A percentile compares a stretch with the other conserved stretches of the same genome.
Conservation (phyloP, 2,329 filamentous ascomycete genomes). For the Colletotrichum aenigma region DNA sequence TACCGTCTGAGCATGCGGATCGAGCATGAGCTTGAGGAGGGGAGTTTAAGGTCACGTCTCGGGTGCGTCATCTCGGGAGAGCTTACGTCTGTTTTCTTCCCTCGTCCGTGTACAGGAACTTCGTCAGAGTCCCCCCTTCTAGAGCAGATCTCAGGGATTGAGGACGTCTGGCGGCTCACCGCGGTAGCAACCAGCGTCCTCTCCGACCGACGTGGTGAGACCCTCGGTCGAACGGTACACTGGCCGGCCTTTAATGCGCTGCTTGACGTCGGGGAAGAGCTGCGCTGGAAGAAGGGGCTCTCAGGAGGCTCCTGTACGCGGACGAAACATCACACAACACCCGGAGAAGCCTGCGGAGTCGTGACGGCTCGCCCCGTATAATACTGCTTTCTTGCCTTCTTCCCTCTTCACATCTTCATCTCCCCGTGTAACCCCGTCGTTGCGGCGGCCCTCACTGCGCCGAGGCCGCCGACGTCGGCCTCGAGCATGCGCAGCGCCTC, state of each 20-base stretch:
- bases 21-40: not conserved
- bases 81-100: not conserved
- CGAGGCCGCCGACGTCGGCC: constrained; percentile 21
- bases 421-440: not conserved
- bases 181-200: not conserved
- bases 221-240: not conserved
- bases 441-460: constrained; percentile 13
- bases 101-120: not conserved
- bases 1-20: not conserved
- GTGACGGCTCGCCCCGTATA: not conserved
- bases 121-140: not conserved
- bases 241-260: not conserved
- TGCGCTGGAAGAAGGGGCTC: not conserved
- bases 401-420: constrained; percentile 11
- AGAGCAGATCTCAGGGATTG: not conserved
- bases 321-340: not conserved
- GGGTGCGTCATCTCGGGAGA: not conserved
- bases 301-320: not conserved
- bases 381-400: not conserved
- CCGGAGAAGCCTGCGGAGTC: not conserved
- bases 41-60: not conserved
- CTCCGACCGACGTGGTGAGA: not conserved
- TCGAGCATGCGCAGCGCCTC: constrained; percentile 43
- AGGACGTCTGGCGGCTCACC: not conserved
- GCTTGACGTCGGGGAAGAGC: not conserved